Base-by-base conservation (phyloP, 495 filamentous ascomycete genomes). In the Lophium mytilinum region DNA sequence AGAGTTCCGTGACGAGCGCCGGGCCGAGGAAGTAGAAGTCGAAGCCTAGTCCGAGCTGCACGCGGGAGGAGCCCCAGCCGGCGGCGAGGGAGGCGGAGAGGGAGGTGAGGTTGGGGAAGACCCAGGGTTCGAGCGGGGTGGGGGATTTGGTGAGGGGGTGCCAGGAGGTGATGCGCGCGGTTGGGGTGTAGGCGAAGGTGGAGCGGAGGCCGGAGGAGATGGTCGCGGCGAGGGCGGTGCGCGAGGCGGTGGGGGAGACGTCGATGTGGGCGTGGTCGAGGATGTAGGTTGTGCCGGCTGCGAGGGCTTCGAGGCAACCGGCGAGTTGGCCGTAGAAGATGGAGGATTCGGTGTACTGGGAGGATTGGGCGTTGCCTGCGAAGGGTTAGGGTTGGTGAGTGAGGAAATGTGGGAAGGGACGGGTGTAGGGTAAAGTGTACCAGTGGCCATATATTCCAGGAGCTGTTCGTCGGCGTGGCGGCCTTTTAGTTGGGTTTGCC, bases 271-370 rank as follows among this genome's bases (percentile, higher is more conserved):
- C 76, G 58, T 82, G 78, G 57, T 84, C 81, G 1, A 83, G 71
- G 0, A 81, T 70, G 0, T 79, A 82, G 4, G 82, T 85, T 4
- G 76, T 78, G 12, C 82, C 82, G 5, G 72, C 73, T 58, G 82
- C 71, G 14, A 85, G 40, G 12, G 71, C 70, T 54, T 83, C 79
- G 9, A 79, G 70, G 37, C 71, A 69, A 1, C 79, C 81, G 3
- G 70, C 72, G 0, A 84, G 69, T 61, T 83, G 70, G 21, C 79
- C 76, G 66, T 73, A 79, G 68, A 76, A 83, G 6, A 78, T 64
- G 50, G 80, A 79, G 7, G 78, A 74, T 0, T 75, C 60, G 9
- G 71, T 68, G 60, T 71, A 76, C 37, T 75, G 69, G 6, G 62
- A 57, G 14, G 63, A 57, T 40, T 68, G 66, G 18, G 67, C 56